Percentiles rank a stretch among this genome's conserved stretches.
These are phyloP conservation scores for Cystobasidium slooffiae DNA, from an alignment of 1,284 basidiomycete species.

Conservation along the genomic window DNA sequence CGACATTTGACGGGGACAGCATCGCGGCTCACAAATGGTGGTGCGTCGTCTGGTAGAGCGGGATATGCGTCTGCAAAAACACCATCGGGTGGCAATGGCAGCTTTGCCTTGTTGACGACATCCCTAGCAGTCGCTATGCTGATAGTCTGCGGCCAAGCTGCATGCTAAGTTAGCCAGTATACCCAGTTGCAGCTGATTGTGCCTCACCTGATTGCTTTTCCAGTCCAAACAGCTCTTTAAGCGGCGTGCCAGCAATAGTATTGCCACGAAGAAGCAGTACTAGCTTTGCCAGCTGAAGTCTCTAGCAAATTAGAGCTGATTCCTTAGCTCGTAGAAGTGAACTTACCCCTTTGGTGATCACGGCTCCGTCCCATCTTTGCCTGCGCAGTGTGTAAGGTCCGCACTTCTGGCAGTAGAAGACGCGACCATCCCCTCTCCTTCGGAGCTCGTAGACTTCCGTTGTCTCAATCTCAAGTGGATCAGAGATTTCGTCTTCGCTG, in stretches of 20 bases:
- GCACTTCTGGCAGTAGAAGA: slow-evolving; percentile 4
- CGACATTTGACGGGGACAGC: not conserved
- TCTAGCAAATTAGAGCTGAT: not conserved
- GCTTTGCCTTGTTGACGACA: not conserved
- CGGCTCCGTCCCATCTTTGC: not conserved
- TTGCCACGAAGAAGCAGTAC: not conserved
- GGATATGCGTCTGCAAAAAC: slow-evolving; percentile 7
- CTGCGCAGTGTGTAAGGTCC: slow-evolving; percentile 2
- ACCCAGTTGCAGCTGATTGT: not conserved
- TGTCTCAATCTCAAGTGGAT: not conserved
- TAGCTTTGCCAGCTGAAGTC: not conserved
- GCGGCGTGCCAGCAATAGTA: not conserved
- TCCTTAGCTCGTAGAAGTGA: not conserved
- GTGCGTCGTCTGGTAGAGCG: slow-evolving; percentile 13
- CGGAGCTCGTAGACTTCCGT: slow-evolving; percentile 3
- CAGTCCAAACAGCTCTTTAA: slow-evolving; percentile 4
- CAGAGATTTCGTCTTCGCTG: too few relatives aligned
- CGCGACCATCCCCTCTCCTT: not conserved
- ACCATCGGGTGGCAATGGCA: not conserved
- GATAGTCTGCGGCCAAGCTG: slow-evolving; percentile 5
- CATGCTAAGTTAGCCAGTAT: not conserved
- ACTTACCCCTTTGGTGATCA: not conserved
- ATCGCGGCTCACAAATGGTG: not conserved
- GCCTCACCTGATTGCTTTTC: not conserved
- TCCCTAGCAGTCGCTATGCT: not conserved